These are phyloP conservation scores for Cyclostephanos invisitatus DNA, from an alignment of 108 stramenopile genomes.

Conservation along the genomic window DNA sequence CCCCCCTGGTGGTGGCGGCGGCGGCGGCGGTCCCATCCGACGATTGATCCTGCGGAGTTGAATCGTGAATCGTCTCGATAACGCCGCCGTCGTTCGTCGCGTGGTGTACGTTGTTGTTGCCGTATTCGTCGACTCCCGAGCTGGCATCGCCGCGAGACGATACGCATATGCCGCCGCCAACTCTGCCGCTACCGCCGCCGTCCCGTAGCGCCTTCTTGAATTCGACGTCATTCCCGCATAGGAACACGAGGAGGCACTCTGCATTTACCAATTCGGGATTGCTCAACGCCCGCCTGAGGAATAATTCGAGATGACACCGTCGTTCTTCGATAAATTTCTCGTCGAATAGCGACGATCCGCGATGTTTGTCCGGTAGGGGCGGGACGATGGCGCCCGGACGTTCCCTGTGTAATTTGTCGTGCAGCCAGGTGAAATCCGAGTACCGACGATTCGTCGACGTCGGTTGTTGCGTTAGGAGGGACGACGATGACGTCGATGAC, in stretches of 20 bases:
- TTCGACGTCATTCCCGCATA: constrained; percentile 57
- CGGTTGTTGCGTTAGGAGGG: constrained; percentile 15
- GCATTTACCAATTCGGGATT: constrained; percentile 77
- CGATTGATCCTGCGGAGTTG: constrained; percentile 13
- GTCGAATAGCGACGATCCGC: constrained; percentile 54
- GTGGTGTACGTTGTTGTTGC: constrained; percentile 8
- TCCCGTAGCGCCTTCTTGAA: constrained; percentile 60
- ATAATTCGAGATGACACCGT: constrained; percentile 75
- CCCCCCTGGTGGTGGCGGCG: constrained; percentile 14
- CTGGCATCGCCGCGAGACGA: not conserved
- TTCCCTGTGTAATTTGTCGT: constrained; percentile 68
- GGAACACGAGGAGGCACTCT: constrained; percentile 68
- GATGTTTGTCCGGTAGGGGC: constrained; percentile 82
- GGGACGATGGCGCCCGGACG: constrained; percentile 89
- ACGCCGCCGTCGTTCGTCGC: not conserved
- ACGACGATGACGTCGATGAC: not conserved
- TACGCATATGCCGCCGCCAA: not conserved
- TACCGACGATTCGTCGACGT: constrained; percentile 79
- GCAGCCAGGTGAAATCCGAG: constrained; percentile 90
- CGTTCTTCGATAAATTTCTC: constrained; percentile 72
- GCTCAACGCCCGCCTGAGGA: constrained; percentile 61
- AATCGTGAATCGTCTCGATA: not conserved
- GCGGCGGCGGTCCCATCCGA: not conserved
- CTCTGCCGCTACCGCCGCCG: constrained; percentile 12
- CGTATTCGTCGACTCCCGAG: constrained; percentile 20